Evolutionary conservation across 1,139 yeast genomes (phyloP), one percentile per base, ranked within the genome.

Genomic region (Suhomyces anneliseae): DNA sequence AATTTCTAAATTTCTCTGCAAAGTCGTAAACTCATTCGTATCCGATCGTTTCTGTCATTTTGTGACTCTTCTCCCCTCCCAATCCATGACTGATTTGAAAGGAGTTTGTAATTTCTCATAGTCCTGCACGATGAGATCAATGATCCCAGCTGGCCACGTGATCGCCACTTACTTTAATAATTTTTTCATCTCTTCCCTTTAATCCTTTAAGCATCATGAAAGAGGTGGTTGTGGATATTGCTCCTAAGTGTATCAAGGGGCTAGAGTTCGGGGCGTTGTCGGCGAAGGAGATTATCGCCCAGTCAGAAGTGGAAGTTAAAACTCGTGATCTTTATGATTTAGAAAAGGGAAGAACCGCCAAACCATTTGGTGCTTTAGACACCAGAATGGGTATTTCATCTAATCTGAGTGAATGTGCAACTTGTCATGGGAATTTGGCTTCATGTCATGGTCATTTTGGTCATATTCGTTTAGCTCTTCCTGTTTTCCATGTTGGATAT

Each of bases 391-490:
- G 99, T 64, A 90, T 90, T 11, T 89, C 97, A 7, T 83, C 95
- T 48, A 92, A 90, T 57, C 72, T 87, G 31, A 74, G 82, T 26
- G 96, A 87, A 61, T 95, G 99, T 74, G 66, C 81, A 12, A 95
- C 98, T 0, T 95, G 99, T 70, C 90, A 84, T 57, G 98, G 98
- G 8, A 85, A 85, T 57, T 72, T 95, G 58, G 97, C 97, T 0
- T 82, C 96, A 1, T 95, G 99, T 65, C 97, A 93, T 68, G 99
- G 99, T 46, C 99, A 95, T 70, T 95, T 95, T 65, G 99, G 99
- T 38, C 96, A 95, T 62, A 82, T 95, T 54, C 82, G 90, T 56
- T 76, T 95, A 45, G 97, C 98, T 0, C 74, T 95, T 43, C 99
- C 99, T 2, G 98, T 92, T 14, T 95, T 93, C 70, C 99, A 95